Evolutionary conservation across 352 stramenopile species (phyloP), one percentile per base, ranked within the genome.

Genomic region (Nothophytophthora sp.): DNA sequence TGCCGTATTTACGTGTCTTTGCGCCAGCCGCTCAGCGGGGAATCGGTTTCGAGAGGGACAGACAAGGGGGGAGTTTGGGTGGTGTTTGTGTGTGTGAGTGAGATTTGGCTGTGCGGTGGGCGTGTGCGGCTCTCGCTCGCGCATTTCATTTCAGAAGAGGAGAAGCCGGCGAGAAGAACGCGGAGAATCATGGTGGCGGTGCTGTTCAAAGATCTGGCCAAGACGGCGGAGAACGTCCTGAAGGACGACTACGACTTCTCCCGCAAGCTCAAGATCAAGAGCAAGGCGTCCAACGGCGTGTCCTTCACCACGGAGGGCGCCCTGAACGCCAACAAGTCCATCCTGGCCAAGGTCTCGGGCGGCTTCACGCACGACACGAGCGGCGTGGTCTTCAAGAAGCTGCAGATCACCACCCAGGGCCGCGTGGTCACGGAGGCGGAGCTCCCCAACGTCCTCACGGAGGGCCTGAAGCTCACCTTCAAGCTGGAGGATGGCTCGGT

Each of bases 241-340:
- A 67, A 65, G 7, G 80, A 91, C 59, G 80, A 91, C 67, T 89
- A 87, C 41, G 79, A 90, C 64, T 90, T 86, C 61, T 83, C 67
- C 35, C 76, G 79, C 54, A 90, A 88, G 73, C 63, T 90, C 51
- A 90, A 90, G 74, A 83, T 90, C 62, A 90, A 88, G 67, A 88
- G 73, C 60, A 87, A 86, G 65, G 76, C 79, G 16, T 62, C 75
- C 4, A 88, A 90, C 55, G 80, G 80, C 48, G 80, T 91, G 29
- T 66, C 69, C 19, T 91, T 91, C 65, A 91, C 80, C 28, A 89
- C 80, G 22, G 80, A 91, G 50, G 80, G 80, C 20, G 70, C 75
- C 36, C 71, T 93, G 55, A 81, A 55, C 63, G 67, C 60, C 71
- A 90, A 91, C 76, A 93, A 93, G 72, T 81, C 76, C 42, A 93